Percentiles rank a stretch among this genome's conserved stretches.
These are phyloP conservation scores for Endocarpon pusillum DNA, from an alignment of 495 filamentous ascomycete genomes.

Conservation along the genomic window DNA sequence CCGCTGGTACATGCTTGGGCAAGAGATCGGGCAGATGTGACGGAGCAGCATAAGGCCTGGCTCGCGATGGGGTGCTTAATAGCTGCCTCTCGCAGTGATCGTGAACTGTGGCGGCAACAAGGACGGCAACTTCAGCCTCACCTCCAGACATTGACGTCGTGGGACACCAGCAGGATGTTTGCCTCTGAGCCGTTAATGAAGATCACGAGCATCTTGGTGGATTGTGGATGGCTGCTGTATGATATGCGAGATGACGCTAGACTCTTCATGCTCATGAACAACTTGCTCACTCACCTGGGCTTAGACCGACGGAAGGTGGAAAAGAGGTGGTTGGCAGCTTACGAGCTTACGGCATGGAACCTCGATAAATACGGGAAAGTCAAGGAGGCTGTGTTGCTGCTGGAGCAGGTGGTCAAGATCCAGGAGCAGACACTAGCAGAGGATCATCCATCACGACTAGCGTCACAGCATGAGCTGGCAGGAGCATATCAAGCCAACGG, in stretches of 20 bases:
- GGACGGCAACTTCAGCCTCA: constrained; percentile 11
- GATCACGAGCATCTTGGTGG: no score
- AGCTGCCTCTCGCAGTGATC: not conserved
- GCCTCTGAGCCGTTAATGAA: no score
- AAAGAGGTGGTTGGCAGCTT: not conserved
- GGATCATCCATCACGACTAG: constrained; percentile 14
- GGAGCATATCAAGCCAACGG: constrained; percentile 13
- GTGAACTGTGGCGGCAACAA: constrained; percentile 6
- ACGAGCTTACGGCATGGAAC: not conserved
- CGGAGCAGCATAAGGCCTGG: constrained; percentile 5
- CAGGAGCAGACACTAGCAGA: constrained; percentile 7
- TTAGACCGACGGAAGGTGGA: not conserved
- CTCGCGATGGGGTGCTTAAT: constrained; percentile 4
- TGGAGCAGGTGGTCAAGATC: constrained; percentile 21
- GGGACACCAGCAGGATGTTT: no score
- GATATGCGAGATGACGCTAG: constrained; percentile 10
- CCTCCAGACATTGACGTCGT: no score
- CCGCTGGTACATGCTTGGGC: constrained; percentile 10
- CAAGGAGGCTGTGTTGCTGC: constrained; percentile 9
- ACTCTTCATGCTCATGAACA: constrained; percentile 7
- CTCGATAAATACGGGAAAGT: constrained; percentile 9
- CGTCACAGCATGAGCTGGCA: constrained; percentile 19
- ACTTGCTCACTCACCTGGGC: constrained; percentile 2
- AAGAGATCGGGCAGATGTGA: constrained; percentile 4
- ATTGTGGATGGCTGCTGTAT: constrained; percentile 9